Conservation (phyloP, 768 basidiomycete genomes). For the Lactarius indigo region DNA sequence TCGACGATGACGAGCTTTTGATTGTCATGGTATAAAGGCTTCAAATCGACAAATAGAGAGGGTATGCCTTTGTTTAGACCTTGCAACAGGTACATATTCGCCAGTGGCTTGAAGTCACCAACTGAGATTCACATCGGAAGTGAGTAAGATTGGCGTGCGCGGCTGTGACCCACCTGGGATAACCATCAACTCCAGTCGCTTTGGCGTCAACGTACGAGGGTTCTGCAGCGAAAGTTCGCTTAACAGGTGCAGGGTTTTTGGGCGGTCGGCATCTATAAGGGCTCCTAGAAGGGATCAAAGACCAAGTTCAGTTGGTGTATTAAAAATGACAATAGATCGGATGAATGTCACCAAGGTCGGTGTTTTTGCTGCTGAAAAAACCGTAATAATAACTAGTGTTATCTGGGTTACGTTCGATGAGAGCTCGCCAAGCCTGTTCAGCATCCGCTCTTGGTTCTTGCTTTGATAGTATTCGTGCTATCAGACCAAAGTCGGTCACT, state of each 20-base stretch:
- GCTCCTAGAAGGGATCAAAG: constrained; percentile 31
- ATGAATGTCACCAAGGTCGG: constrained; percentile 55
- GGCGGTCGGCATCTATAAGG: constrained; percentile 47
- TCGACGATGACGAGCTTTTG: constrained; percentile 68
- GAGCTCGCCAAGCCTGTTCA: constrained; percentile 70
- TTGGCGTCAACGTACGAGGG: constrained; percentile 68
- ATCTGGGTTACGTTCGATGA: constrained; percentile 87
- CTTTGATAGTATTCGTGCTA: constrained; percentile 78
- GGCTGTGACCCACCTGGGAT: constrained; percentile 41
- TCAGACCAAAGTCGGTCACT: not conserved
- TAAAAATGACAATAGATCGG: not conserved
- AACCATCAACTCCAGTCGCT: constrained; percentile 67
- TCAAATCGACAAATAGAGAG: constrained; percentile 89
- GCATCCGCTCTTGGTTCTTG: constrained; percentile 62
- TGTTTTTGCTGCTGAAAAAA: constrained; percentile 61
- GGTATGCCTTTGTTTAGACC: constrained; percentile 85
- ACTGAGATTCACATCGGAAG: constrained; percentile 36
- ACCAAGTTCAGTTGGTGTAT: not conserved
- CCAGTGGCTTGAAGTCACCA: constrained; percentile 63
- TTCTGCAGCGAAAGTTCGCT: constrained; percentile 56
- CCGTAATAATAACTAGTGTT: constrained; percentile 75
- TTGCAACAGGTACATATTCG: constrained; percentile 60
- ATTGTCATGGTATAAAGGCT: constrained; percentile 67
- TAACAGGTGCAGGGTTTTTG: constrained; percentile 55
- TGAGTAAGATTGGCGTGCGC: not conserved